Evolutionary conservation across 176 grass and related monocot species (phyloP).

Genomic region (Cymbopogon citratus): DNA sequence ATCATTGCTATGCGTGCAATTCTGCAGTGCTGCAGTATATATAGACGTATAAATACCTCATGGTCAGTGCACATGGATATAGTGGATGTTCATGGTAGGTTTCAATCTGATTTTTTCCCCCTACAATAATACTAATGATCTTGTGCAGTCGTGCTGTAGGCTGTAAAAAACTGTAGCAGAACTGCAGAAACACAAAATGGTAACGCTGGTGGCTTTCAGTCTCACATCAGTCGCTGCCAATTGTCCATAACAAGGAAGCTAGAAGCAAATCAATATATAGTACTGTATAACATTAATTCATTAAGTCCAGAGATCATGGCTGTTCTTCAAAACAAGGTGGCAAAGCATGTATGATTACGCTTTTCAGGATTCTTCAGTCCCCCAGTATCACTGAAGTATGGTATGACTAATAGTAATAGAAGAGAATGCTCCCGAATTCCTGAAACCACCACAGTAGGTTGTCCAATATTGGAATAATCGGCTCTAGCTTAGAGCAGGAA

Average conservation of each 20-base stretch:
- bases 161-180: constrained; percentile 1
- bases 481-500: not conserved
- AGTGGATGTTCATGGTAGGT: constrained; percentile 31
- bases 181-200: not conserved
- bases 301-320: not conserved
- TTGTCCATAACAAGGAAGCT: not conserved
- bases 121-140: not conserved
- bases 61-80: constrained; percentile 7
- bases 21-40: constrained; percentile 21
- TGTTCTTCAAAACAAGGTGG: not conserved
- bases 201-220: not conserved
- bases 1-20: constrained; percentile 37
- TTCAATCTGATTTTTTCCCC: not conserved
- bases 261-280: not conserved
- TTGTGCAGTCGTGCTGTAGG: not conserved
- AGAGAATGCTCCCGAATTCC: too few species aligned
- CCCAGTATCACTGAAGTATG: not conserved
- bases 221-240: not conserved
- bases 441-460: too few species aligned
- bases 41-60: constrained; percentile 8
- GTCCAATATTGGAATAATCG: not conserved
- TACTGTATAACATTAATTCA: not conserved
- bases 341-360: not conserved
- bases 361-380: not conserved
- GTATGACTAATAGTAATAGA: too few species aligned